Evolutionary conservation across 2,329 filamentous ascomycete genomes (phyloP).

Genomic region (Elsinoe australis): DNA sequence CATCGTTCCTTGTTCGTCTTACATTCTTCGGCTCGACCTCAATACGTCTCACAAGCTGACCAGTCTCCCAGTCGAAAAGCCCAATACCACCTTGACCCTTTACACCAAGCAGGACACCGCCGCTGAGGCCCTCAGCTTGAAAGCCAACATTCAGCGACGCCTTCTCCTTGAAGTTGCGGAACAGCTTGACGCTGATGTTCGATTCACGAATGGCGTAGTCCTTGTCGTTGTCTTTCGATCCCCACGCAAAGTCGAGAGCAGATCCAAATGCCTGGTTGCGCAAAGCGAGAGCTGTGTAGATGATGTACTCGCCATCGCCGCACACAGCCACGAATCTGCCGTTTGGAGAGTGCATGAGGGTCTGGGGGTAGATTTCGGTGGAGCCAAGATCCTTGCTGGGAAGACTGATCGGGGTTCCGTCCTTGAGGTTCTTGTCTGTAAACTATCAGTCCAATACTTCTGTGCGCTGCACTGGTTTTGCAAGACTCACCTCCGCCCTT

Average conservation of each 20-base stretch:
- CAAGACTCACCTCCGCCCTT: conserved; percentile 60
- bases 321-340: conserved; percentile 83
- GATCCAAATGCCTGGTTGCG: conserved; percentile 96
- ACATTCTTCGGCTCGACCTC: conserved; percentile 63
- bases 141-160: conserved; percentile 75
- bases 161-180: conserved; percentile 96
- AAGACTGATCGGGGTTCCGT: conserved; percentile 76
- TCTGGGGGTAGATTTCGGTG: conserved; percentile 95
- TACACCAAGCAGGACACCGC: conserved; percentile 84
- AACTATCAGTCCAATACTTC: conserved; percentile 14
- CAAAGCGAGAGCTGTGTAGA: conserved; percentile 93
- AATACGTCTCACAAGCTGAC: conserved; percentile 81
- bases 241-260: conserved; percentile 94
- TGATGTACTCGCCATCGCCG: conserved; percentile 97
- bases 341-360: conserved; percentile 90
- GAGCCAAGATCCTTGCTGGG: conserved; percentile 91
- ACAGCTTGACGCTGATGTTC: conserved; percentile 87
- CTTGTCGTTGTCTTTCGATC: conserved; percentile 93
- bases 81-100: conserved; percentile 91
- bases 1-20: conserved; percentile 24
- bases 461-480: conserved; percentile 25
- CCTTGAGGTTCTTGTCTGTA: conserved; percentile 70
- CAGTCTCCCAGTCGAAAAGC: conserved; percentile 93
- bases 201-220: conserved; percentile 97
- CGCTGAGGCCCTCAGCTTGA: conserved; percentile 83